Conservation (phyloP, 2,329 filamentous ascomycete species). For the Fusarium buxicola region DNA sequence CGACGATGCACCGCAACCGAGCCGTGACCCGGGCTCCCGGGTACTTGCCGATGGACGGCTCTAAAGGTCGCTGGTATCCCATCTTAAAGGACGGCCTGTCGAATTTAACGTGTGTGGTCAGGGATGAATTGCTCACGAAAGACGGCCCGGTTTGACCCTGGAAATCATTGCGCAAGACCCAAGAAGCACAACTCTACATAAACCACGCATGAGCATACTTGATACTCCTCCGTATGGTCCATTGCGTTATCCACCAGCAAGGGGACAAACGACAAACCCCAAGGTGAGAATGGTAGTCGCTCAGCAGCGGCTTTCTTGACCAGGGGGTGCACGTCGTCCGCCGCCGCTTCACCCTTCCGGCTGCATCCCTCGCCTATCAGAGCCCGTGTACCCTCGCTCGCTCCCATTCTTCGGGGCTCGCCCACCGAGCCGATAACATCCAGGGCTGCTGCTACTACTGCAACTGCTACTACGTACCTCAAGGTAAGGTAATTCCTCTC, state of each 20-base stretch:
- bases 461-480: conserved; percentile 24
- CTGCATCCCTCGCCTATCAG: conserved; percentile 42
- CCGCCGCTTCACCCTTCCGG: conserved; percentile 37
- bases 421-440: conserved; percentile 35
- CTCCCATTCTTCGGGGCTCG: conserved; percentile 36
- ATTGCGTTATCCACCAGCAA: no score
- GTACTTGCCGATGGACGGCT: conserved; percentile 35
- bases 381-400: conserved; percentile 34
- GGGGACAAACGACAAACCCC: conserved; percentile 34
- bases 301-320: conserved; percentile 31
- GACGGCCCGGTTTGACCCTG: not conserved
- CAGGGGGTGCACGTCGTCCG: conserved; percentile 37
- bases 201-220: not conserved
- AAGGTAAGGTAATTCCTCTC: conserved; percentile 10
- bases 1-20: conserved; percentile 33
- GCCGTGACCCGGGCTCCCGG: conserved; percentile 40
- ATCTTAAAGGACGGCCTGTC: not conserved
- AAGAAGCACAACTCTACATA: not conserved
- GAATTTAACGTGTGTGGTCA: not conserved
- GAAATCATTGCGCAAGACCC: not conserved
- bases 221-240: no score
- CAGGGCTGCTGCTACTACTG: conserved; percentile 30
- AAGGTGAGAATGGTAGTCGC: conserved; percentile 27
- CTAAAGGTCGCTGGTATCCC: not conserved
- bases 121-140: conserved; percentile 3